Percentiles rank a stretch among this genome's conserved stretches.
Evolutionary conservation across 495 filamentous ascomycete genomes (phyloP).

Genomic region (Neurospora intermedia): DNA sequence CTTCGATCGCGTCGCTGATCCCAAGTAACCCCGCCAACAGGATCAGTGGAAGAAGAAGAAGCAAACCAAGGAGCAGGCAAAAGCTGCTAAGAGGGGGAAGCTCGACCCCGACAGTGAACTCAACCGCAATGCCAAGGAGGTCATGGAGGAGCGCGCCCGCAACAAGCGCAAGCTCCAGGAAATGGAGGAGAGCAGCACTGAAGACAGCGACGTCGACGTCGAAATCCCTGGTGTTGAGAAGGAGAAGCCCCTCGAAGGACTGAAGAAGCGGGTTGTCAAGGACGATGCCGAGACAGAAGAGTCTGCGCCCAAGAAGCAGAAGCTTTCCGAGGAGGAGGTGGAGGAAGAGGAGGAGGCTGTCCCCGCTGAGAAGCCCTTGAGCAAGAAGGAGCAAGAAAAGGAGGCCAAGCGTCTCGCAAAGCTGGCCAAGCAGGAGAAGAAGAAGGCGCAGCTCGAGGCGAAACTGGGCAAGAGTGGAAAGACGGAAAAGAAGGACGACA

Average conservation of each 20-base stretch:
- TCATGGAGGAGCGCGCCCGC: conserved; percentile 70
- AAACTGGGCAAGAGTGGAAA: not conserved
- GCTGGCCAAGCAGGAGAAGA: conserved; percentile 17
- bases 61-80: conserved; percentile 74
- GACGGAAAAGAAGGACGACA: conserved; percentile 3
- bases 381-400: conserved; percentile 18
- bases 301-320: conserved; percentile 24
- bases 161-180: conserved; percentile 48
- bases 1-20: conserved; percentile 9
- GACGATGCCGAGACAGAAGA: conserved; percentile 21
- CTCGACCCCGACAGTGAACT: conserved; percentile 68
- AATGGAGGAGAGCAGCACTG: conserved; percentile 19
- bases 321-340: conserved; percentile 12
- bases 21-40: conserved; percentile 31
- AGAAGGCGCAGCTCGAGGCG: conserved; percentile 12
- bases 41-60: conserved; percentile 83
- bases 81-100: conserved; percentile 67
- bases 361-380: conserved; percentile 3
- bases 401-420: conserved; percentile 21
- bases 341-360: conserved; percentile 15
- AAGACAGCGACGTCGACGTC: conserved; percentile 27
- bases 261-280: conserved; percentile 35
- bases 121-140: conserved; percentile 67
- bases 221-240: conserved; percentile 34
- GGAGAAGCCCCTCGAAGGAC: conserved; percentile 44